phyloP scores from a whole-genome alignment of 192 early-diverging fungal genomes.

The Backusella morwellensis region DNA sequence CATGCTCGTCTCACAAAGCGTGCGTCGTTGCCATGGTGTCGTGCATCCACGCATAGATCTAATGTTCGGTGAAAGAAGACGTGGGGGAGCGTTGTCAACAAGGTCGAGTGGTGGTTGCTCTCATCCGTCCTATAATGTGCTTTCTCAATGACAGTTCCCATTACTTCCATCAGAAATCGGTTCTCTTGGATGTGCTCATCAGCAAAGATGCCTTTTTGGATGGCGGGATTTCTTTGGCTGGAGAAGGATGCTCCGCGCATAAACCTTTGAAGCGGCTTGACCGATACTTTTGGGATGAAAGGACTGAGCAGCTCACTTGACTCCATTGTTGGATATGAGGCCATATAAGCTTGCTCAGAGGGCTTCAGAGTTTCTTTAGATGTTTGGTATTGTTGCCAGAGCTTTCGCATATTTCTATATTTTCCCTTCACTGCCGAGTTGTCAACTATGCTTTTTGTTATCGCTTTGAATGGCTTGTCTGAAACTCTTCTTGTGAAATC shows the following conservation, averaged over 20 bases:
- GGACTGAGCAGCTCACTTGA: neutral
- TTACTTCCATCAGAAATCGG: conserved; percentile 72
- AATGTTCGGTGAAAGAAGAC: conserved; percentile 65
- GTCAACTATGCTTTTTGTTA: neutral
- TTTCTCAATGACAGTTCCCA: conserved; percentile 69
- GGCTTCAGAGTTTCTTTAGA: neutral
- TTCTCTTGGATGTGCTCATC: conserved; percentile 38
- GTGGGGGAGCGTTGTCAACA: conserved; percentile 60
- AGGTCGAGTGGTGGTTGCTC: conserved; percentile 59
- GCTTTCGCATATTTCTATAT: neutral
- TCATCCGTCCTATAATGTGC: conserved; percentile 55
- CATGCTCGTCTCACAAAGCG: conserved; percentile 71
- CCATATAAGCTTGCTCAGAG: neutral
- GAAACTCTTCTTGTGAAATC: neutral
- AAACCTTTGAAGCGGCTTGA: neutral
- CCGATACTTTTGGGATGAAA: neutral
- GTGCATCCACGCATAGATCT: conserved; percentile 69
- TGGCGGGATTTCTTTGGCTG: neutral
- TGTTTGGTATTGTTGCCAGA: conserved; percentile 8
- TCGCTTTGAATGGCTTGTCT: neutral
- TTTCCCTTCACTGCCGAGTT: neutral
- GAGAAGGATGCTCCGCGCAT: neutral
- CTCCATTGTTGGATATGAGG: neutral
- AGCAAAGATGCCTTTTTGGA: conserved; percentile 9
- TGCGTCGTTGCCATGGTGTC: conserved; percentile 62